Base-by-base conservation (phyloP, 2,329 filamentous ascomycete genomes). In the Cladosporium phlei region DNA sequence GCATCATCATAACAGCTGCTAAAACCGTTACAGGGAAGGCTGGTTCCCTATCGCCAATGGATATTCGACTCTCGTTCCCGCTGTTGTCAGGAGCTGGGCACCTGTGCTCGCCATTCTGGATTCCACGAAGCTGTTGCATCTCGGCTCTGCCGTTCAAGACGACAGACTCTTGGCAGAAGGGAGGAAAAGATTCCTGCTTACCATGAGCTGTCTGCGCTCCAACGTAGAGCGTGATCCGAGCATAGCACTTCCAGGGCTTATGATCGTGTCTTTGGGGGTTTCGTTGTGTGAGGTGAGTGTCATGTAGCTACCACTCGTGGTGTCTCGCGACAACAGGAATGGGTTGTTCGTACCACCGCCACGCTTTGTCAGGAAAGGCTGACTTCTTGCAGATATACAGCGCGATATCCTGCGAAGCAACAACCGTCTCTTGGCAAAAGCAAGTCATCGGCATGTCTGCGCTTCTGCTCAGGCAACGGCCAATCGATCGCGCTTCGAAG, bases 361-460 rank as follows among this genome's bases (percentile, higher is more conserved):
- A n/a, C n/a, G 30, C 29, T 17, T 10, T 9, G 25, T 9, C 25
- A 28, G 7, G 10, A 28, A n/a, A n/a, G n/a, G 24, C 30, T 45
- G 24, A 35, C 20, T 2, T 10, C 11, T 4, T 10, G 22, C 24
- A 45, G 42, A 37, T 45, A 8, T 45, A 45, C 9, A 37, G 22
- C 19, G 42, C 42, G 4, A 45, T 45, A 6, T 37, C 24, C 2
- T n/a, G 29, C 6, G 17, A 9, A 11, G 4, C 42, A 2, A 22
- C 12, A 17, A 21, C 24, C 2, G 14, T 19, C 6, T 35, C 25
- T 12, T 45, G 42, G 42, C 42, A 45, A 5, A 37, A 28, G 24
- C 42, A 45, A n/a, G 16, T 45, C 11, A 17, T 45, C 16, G 42
- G 42, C n/a, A 45, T 45, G 42, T 45, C 42, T 5, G 30, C 42